Evolutionary conservation across 768 basidiomycete genomes (phyloP), one percentile per base, ranked within the genome.

Genomic region (Artomyces pyxidatus): DNA sequence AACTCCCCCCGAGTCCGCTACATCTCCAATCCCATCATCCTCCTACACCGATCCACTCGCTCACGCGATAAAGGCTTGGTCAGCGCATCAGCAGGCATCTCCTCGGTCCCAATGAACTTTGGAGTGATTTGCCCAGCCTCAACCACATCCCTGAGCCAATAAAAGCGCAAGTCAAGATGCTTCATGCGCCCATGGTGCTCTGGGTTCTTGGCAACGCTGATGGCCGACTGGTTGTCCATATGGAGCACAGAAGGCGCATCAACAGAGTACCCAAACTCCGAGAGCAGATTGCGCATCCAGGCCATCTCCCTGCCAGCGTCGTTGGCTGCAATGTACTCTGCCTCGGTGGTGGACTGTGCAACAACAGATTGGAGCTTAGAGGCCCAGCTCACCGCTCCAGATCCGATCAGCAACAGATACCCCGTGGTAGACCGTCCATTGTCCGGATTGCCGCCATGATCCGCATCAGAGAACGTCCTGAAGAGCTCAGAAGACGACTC

Each of bases 161-260:
- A 61, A 48, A 65, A 63, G 3, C 58, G 59, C 16, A 71, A 61
- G 38, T 65, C 61, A 51, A 72, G 69, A 53, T 72, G 68, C 50
- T 71, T 70, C 10, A 65, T 57, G 11, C 64, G 49, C 6, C 55
- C 47, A 46, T 71, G 68, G 49, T 58, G 59, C 9, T 49, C 45
- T 12, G 60, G 58, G 40, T 65, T 55, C 37, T 59, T 52, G 0
- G 61, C 35, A 19, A 69, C 44, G 6, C 42, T 40, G 40, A 68
- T 63, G 1, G 71, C 60, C 2, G 58, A 59, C 52, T 59, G 57
- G 49, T 68, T 70, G 58, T 70, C 67, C 4, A 40, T 26, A 14
- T 35, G 54, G 1, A 68, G 35, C 0, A 48, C 42, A 1, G 54
- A 45, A 1, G 62, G 55, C 2, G 16, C 8, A 6, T 26, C 9